Conservation (phyloP, 176 grass and related monocot species). For the Dendrocalamus sinicus region DNA sequence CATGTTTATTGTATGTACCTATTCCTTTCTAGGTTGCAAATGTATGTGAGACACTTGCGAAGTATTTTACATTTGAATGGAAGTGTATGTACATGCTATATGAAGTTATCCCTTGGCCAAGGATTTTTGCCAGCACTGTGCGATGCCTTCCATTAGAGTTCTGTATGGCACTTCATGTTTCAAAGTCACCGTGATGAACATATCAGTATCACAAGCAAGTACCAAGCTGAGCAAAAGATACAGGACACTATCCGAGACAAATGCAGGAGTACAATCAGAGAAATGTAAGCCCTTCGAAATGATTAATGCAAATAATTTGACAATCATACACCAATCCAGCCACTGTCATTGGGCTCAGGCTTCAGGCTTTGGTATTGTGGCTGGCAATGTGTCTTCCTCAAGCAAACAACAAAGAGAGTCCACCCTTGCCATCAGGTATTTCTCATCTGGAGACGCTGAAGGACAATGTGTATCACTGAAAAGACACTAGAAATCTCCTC, state of each 20-base stretch:
- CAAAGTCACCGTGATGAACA: background rate
- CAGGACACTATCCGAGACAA: background rate
- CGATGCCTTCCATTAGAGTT: background rate
- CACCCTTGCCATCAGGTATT: conserved; percentile 60
- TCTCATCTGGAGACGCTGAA: conserved; percentile 50
- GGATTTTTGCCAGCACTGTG: background rate
- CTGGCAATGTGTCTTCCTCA: conserved; percentile 40
- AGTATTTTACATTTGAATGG: conserved; percentile 40
- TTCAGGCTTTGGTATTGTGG: background rate
- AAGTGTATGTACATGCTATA: conserved; percentile 36
- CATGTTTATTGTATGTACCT: conserved; percentile 23
- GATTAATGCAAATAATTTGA: background rate
- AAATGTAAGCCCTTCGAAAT: background rate
- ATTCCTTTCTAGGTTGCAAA: conserved; percentile 45
- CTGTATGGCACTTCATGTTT: background rate
- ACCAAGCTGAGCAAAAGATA: background rate
- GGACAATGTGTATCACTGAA: conserved; percentile 59
- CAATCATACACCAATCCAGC: background rate
- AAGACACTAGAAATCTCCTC: conserved; percentile 60
- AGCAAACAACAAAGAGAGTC: conserved; percentile 61
- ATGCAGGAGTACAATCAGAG: background rate
- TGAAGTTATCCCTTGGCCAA: too few species aligned
- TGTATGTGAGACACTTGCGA: conserved; percentile 44
- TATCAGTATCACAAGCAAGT: background rate
- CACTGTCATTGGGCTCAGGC: conserved; percentile 15